Evolutionary conservation across 1,139 yeast genomes (phyloP).

Genomic region (Protomyces pachydermus): DNA sequence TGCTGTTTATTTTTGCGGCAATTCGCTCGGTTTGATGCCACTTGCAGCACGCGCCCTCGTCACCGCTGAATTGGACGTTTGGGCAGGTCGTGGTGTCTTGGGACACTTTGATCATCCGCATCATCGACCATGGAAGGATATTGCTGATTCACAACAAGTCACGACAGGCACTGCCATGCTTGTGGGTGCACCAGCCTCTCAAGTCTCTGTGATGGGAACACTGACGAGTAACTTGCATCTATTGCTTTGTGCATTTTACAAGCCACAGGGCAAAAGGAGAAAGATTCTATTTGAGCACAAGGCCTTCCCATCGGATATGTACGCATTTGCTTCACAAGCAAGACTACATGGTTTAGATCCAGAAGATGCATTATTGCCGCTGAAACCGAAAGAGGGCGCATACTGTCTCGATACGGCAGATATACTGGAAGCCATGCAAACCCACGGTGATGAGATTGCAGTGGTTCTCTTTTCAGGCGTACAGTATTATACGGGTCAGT

Average conservation of each 20-base stretch:
- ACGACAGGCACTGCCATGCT: conserved; percentile 63
- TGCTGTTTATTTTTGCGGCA: conserved; percentile 70
- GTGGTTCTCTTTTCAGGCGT: conserved; percentile 78
- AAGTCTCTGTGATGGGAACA: conserved; percentile 85
- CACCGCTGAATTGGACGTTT: conserved; percentile 65
- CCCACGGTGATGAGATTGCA: conserved; percentile 60
- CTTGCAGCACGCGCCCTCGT: conserved; percentile 54
- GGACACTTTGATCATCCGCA: conserved; percentile 61
- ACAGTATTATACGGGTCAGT: conserved; percentile 89
- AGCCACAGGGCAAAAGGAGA: conserved; percentile 50
- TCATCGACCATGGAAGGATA: conserved; percentile 67
- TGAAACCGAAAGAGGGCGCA: conserved; percentile 55
- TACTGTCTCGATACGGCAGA: conserved; percentile 58
- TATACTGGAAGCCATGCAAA: conserved; percentile 54
- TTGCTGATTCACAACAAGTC: conserved; percentile 59
- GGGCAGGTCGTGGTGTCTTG: conserved; percentile 76
- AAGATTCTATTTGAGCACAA: conserved; percentile 79
- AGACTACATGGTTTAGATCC: conserved; percentile 56
- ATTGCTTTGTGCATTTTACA: conserved; percentile 66
- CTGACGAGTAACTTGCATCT: conserved; percentile 77
- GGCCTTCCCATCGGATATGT: conserved; percentile 87
- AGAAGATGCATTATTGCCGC: conserved; percentile 58
- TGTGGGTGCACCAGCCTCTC: conserved; percentile 67
- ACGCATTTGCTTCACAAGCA: conserved; percentile 74
- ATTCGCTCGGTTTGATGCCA: conserved; percentile 89